A percentile compares a stretch with the other conserved stretches of the same genome.
Conservation (phyloP, 495 filamentous ascomycete genomes). For the Xylaria bambusicola region DNA sequence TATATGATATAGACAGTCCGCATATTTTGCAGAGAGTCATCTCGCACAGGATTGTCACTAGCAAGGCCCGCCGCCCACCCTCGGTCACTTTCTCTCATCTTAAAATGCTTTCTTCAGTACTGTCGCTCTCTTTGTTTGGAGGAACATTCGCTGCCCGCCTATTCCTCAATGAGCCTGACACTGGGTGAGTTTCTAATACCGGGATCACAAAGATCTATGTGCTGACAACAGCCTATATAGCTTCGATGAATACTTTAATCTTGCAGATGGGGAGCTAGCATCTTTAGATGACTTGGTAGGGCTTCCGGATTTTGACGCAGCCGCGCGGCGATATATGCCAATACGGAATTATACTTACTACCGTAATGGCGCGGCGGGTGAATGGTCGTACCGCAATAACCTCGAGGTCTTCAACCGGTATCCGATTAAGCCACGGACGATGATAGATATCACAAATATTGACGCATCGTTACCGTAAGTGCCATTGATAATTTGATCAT, state of each 20-base stretch:
- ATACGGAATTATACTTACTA: conserved; percentile 36
- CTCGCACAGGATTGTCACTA: too few species aligned
- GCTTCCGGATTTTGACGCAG: conserved; percentile 41
- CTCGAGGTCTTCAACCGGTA: conserved; percentile 38
- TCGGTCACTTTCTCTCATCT: too few species aligned
- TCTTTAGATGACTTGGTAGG: conserved; percentile 23
- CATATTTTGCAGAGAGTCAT: too few species aligned
- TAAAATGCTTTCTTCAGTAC: too few species aligned
- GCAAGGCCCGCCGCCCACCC: too few species aligned
- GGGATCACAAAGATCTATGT: too few species aligned
- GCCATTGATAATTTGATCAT: neutral
- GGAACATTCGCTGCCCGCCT: conserved; percentile 27
- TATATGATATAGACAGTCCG: too few species aligned
- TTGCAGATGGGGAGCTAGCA: conserved; percentile 27
- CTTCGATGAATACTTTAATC: conserved; percentile 6
- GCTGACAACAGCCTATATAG: too few species aligned
- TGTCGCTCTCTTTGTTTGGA: neutral
- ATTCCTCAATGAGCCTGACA: conserved; percentile 34
- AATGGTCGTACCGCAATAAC: conserved; percentile 46
- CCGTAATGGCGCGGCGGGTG: conserved; percentile 37
- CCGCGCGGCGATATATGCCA: conserved; percentile 33
- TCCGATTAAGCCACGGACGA: conserved; percentile 27
- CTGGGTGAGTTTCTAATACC: conserved; percentile 24
- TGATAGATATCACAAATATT: conserved; percentile 37
- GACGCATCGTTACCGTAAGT: conserved; percentile 12